Evolutionary conservation across 768 basidiomycete species (phyloP), one percentile per base, ranked within the genome.

Genomic region (Suillus paluster): DNA sequence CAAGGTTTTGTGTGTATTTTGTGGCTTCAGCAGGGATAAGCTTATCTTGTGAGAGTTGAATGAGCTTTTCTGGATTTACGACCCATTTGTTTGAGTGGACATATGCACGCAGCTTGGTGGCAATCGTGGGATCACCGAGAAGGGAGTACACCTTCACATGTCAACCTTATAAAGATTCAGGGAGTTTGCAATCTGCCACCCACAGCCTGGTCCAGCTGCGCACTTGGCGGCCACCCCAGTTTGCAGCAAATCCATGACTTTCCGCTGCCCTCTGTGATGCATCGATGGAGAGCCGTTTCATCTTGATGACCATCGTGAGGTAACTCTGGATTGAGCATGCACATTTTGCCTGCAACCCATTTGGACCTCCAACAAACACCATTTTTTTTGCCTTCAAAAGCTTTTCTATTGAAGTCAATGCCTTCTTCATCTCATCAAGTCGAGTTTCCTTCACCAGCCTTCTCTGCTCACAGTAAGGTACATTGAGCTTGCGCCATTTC

Each of bases 21-120:
- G 73, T 57, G 1, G 74, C 70, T 7, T 62, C 71, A 17, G 54
- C 66, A 1, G 77, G 73, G 10, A 76, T 53, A 45, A 75, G 36
- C 57, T 69, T 68, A 10, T 62, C 57, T 41, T 71, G 39, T 3
- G 41, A 68, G 65, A 73, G 74, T 21, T 69, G 65, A 2, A 55
- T 63, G 19, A 79, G 55, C 61, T 76, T 79, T 27, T 39, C 63
- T n/a, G 78, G 76, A 65, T 77, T 59, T 66, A 14, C 67, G 53
- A 34, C 69, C 78, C 59, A 60, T 7, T 50, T 36, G 44, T 78
- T 69, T 57, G 58, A 63, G 44, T 49, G 52, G 15, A 63, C 58
- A 60, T 27, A 60, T 53, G 44, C 8, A 1, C 42, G 33, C 14
- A 59, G 33, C 46, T 63, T 50, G 15, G 44, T 38, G 14, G 23